A percentile compares a stretch with the other conserved stretches of the same genome.
These are phyloP conservation scores for Gossypium laxum DNA, from an alignment of 441 rosid genomes.

Conservation along the genomic window DNA sequence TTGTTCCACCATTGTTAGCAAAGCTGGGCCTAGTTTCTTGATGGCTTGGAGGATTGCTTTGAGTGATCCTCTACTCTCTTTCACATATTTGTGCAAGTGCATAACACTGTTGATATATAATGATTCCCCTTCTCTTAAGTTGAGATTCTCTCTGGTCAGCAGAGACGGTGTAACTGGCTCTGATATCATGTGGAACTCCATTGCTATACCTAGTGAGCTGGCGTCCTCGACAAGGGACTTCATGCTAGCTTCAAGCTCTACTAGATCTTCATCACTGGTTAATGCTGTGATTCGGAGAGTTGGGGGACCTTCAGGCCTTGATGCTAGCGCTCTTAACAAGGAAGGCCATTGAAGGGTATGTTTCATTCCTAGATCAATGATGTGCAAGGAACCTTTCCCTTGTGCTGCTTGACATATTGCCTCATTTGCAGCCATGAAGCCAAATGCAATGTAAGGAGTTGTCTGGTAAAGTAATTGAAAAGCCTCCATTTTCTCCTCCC, in stretches of 20 bases:
- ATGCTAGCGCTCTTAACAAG: constrained; percentile 43
- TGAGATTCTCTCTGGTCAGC: constrained; percentile 37
- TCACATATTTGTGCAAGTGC: constrained; percentile 53
- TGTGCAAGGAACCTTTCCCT: constrained; percentile 37
- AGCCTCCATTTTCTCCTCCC: constrained; percentile 48
- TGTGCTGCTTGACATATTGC: constrained; percentile 51
- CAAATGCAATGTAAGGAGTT: constrained; percentile 54
- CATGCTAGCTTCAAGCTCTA: constrained; percentile 30
- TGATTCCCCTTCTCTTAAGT: constrained; percentile 42
- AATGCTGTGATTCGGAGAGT: constrained; percentile 41
- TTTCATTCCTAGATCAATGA: constrained; percentile 50
- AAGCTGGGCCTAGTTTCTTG: constrained; percentile 40
- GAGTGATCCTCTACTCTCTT: constrained; percentile 57
- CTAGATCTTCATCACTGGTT: constrained; percentile 12
- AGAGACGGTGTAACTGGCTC: constrained; percentile 28
- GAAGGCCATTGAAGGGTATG: constrained; percentile 58
- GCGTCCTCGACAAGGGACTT: constrained; percentile 34
- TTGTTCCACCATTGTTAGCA: constrained; percentile 50
- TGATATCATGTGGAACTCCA: constrained; percentile 28
- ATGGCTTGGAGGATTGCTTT: constrained; percentile 59
- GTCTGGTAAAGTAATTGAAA: constrained; percentile 47
- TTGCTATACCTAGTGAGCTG: constrained; percentile 24
- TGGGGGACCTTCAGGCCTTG: constrained; percentile 44
- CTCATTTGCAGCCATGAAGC: constrained; percentile 61
- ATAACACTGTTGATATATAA: constrained; percentile 41